These are phyloP conservation scores for Hericium alpestre DNA, from an alignment of 768 basidiomycete genomes.

Conservation along the genomic window DNA sequence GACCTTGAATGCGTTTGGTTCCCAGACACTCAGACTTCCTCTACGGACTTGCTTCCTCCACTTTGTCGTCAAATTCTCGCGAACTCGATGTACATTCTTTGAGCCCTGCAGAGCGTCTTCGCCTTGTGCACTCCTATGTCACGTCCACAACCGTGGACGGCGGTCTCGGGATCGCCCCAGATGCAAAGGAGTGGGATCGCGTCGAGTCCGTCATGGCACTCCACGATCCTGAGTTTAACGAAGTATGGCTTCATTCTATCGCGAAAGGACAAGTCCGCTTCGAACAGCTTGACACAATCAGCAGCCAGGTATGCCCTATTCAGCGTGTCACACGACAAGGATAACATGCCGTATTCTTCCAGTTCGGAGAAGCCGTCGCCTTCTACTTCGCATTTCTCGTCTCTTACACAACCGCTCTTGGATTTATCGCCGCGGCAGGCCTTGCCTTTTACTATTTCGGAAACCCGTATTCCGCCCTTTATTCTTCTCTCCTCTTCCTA, in stretches of 20 bases:
- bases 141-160: constrained; percentile 65
- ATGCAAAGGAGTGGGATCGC: constrained; percentile 63
- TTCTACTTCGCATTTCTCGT: constrained; percentile 86
- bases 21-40: constrained; percentile 67
- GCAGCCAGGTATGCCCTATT: constrained; percentile 48
- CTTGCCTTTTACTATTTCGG: constrained; percentile 59
- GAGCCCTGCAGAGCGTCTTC: constrained; percentile 66
- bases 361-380: constrained; percentile 77
- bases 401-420: constrained; percentile 70
- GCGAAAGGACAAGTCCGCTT: constrained; percentile 52
- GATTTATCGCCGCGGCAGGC: constrained; percentile 68
- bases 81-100: constrained; percentile 37
- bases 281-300: constrained; percentile 56
- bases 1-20: not conserved
- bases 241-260: constrained; percentile 71
- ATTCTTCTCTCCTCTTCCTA: constrained; percentile 64
- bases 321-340: constrained; percentile 4
- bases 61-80: constrained; percentile 29
- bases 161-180: constrained; percentile 74
- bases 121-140: constrained; percentile 65
- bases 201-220: constrained; percentile 75
- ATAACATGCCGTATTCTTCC: not conserved
- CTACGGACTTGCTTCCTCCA: constrained; percentile 54
- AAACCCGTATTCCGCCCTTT: constrained; percentile 63
- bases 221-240: constrained; percentile 77